Percentiles rank a stretch among this genome's conserved stretches.
These are phyloP conservation scores for Rhynchosporium secalis DNA, from an alignment of 2,329 filamentous ascomycete genomes.

Conservation along the genomic window DNA sequence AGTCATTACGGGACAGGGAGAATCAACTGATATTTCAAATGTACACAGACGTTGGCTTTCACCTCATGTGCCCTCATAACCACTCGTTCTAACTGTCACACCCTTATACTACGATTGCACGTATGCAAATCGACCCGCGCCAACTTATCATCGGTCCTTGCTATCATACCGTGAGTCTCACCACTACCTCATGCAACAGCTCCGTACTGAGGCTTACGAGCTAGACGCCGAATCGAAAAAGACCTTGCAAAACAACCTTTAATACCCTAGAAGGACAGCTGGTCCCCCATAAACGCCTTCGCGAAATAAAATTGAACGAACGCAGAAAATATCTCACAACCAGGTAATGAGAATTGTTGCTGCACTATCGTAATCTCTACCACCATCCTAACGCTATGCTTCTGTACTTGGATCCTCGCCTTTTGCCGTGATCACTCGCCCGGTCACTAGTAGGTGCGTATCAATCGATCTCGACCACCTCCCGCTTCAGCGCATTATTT, in stretches of 20 bases:
- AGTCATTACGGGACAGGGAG: no score
- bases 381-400: conserved; percentile 24
- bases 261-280: conserved; percentile 5
- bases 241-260: neutral
- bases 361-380: conserved; percentile 20
- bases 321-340: neutral
- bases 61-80: neutral
- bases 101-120: neutral
- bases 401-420: conserved; percentile 1
- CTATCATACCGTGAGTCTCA: neutral
- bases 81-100: neutral
- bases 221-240: conserved; percentile 8
- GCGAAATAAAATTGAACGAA: neutral
- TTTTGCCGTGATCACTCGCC: conserved; percentile 5
- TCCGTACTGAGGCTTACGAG: neutral
- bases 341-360: neutral
- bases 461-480: conserved; percentile 36
- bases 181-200: neutral
- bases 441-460: neutral
- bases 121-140: neutral
- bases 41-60: neutral
- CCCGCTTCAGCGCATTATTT: conserved; percentile 18
- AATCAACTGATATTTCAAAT: no score
- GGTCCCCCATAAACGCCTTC: conserved; percentile 9
- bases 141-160: no score